A percentile compares a stretch with the other conserved stretches of the same genome.
phyloP scores from a whole-genome alignment of 768 basidiomycete genomes.

The Boletellus emodensis region DNA sequence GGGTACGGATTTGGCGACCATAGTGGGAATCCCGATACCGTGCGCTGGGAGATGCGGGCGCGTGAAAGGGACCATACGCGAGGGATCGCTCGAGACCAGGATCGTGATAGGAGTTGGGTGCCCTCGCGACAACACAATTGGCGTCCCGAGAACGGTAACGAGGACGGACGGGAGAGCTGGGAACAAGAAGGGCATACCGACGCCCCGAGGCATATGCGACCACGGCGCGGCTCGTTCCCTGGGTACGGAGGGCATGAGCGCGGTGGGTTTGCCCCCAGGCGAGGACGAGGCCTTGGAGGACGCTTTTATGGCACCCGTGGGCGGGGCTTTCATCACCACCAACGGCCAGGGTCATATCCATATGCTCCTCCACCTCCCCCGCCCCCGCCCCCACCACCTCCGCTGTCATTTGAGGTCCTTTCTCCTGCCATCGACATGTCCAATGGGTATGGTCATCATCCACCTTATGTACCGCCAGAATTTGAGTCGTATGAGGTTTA shows the following conservation, averaged over 20 bases:
- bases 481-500: slow-evolving; percentile 27
- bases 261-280: slow-evolving; percentile 28
- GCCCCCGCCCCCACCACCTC: background rate
- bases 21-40: slow-evolving; percentile 32
- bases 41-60: slow-evolving; percentile 29
- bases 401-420: slow-evolving; percentile 26
- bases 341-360: slow-evolving; percentile 30
- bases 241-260: slow-evolving; percentile 32
- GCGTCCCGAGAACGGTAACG: slow-evolving; percentile 26
- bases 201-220: slow-evolving; percentile 19
- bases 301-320: slow-evolving; percentile 35
- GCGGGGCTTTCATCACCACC: slow-evolving; percentile 32
- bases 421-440: slow-evolving; percentile 22
- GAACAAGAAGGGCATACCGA: slow-evolving; percentile 20
- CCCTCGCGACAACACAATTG: slow-evolving; percentile 16
- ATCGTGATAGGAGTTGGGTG: slow-evolving; percentile 18
- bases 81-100: slow-evolving; percentile 11
- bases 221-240: slow-evolving; percentile 32
- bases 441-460: slow-evolving; percentile 29
- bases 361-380: slow-evolving; percentile 21
- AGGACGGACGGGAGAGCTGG: slow-evolving; percentile 21
- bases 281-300: slow-evolving; percentile 38
- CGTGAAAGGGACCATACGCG: slow-evolving; percentile 20
- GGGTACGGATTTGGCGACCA: slow-evolving; percentile 60
- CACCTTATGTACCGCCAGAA: slow-evolving; percentile 31